These are phyloP conservation scores for Arabis alpina DNA, from an alignment of 345 rosid species.

Conservation along the genomic window DNA sequence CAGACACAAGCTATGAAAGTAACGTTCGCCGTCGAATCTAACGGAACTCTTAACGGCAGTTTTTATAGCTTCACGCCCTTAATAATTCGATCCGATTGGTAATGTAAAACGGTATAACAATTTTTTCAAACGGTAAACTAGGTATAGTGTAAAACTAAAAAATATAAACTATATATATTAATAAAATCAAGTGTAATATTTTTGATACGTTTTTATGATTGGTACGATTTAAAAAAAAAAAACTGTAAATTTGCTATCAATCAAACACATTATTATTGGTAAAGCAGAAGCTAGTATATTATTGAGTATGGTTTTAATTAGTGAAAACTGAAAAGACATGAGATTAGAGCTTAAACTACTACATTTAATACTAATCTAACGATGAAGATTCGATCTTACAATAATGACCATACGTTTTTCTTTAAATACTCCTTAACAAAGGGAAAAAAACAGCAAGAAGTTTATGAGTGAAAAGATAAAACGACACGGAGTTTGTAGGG, in stretches of 20 bases:
- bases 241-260: no score
- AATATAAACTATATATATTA: no score
- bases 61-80: slow-evolving; percentile 22
- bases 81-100: not conserved
- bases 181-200: no score
- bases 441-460: slow-evolving; percentile 5
- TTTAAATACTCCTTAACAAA: not conserved
- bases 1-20: slow-evolving; percentile 30
- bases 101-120: no score
- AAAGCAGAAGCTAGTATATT: no score
- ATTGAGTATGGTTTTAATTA: slow-evolving; percentile 6
- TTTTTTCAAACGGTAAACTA: no score
- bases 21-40: no score
- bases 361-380: slow-evolving; percentile 22
- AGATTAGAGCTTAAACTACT: slow-evolving; percentile 9
- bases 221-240: no score
- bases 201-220: no score
- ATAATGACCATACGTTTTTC: slow-evolving; percentile 34
- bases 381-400: not conserved
- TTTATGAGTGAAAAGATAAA: not conserved
- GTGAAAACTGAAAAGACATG: slow-evolving; percentile 7
- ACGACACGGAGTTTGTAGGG: slow-evolving; percentile 25
- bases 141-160: no score
- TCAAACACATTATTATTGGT: no score
- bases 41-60: no score